Conservation (phyloP, 257 asterid genomes). For the Jacaranda copaia region DNA sequence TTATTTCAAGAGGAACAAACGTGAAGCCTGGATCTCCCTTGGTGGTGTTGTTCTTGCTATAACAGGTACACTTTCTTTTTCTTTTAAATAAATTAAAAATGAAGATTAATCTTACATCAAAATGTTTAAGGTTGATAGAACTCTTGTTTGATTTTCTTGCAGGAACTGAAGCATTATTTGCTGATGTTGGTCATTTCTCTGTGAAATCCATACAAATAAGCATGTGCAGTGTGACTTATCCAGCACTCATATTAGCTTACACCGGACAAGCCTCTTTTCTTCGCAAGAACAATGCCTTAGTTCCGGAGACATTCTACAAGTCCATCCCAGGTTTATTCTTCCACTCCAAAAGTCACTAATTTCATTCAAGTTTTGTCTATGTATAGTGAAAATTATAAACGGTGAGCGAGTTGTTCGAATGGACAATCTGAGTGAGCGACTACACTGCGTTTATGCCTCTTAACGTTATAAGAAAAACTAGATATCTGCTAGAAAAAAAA, state of each 20-base stretch:
- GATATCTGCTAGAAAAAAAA: no score
- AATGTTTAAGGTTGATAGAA: neutral
- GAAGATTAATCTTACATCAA: no score
- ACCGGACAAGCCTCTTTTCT: constrained; percentile 65
- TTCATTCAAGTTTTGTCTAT: no score
- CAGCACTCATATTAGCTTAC: constrained; percentile 56
- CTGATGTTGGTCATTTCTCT: constrained; percentile 72
- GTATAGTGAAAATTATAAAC: no score
- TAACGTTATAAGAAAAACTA: no score
- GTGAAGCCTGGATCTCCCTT: constrained; percentile 65
- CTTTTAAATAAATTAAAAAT: no score
- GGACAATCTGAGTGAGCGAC: no score
- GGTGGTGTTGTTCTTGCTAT: constrained; percentile 65
- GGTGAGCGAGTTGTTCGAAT: no score
- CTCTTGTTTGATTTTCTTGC: neutral
- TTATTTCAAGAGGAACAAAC: constrained; percentile 57
- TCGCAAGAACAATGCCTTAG: constrained; percentile 40
- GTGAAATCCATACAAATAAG: constrained; percentile 65
- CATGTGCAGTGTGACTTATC: constrained; percentile 54
- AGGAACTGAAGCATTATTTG: constrained; percentile 79
- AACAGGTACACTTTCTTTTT: constrained; percentile 49
- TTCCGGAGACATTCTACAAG: constrained; percentile 50
- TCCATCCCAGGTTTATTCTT: constrained; percentile 58
- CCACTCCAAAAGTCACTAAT: neutral
- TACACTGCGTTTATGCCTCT: no score